These are phyloP conservation scores for Penicillium sp. DNA, from an alignment of 2,329 filamentous ascomycete genomes.

Conservation along the genomic window DNA sequence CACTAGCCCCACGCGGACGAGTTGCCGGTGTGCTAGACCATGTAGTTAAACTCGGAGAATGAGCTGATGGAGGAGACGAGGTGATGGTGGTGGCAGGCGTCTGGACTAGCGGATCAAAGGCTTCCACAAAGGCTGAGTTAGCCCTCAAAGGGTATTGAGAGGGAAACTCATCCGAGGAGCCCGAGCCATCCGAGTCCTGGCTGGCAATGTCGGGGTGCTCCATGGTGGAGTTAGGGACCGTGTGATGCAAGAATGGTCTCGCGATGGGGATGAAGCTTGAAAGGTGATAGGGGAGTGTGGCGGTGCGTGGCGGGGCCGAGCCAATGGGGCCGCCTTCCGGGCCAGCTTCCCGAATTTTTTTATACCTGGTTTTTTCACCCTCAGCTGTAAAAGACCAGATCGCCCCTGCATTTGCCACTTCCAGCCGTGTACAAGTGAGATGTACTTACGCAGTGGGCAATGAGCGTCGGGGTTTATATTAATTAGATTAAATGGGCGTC, in stretches of 20 bases:
- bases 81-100: constrained; percentile 32
- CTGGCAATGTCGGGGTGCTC: constrained; percentile 44
- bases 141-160: constrained; percentile 34
- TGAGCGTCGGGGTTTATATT: neutral
- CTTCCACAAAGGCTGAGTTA: constrained; percentile 32
- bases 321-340: constrained; percentile 3
- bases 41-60: constrained; percentile 30
- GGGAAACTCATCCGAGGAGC: constrained; percentile 43
- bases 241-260: constrained; percentile 13
- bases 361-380: neutral
- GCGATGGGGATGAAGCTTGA: constrained; percentile 7
- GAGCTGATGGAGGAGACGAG: constrained; percentile 31
- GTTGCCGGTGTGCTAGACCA: constrained; percentile 38
- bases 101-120: constrained; percentile 32
- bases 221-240: constrained; percentile 32
- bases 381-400: neutral
- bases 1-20: constrained; percentile 46
- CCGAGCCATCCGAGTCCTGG: constrained; percentile 43
- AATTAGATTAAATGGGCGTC: neutral
- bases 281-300: constrained; percentile 9
- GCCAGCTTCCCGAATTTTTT: neutral
- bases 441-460: neutral
- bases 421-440: neutral
- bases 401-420: neutral
- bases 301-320: constrained; percentile 3